phyloP scores from a whole-genome alignment of 345 rosid species.

The Gossypium stocksii region DNA sequence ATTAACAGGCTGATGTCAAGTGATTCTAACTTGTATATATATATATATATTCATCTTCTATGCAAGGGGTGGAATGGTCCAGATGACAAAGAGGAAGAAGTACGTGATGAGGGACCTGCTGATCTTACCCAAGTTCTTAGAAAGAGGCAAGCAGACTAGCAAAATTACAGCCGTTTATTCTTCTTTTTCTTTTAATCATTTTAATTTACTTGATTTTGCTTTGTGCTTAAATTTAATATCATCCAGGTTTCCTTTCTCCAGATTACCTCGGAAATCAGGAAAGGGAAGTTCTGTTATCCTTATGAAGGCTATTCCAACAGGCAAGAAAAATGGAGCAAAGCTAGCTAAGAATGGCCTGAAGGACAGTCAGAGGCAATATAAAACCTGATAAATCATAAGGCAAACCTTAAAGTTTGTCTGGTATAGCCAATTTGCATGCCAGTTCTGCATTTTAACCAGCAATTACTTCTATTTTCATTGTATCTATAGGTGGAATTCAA shows the following conservation, averaged over 20 bases:
- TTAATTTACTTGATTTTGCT: not conserved
- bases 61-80: conserved; percentile 32
- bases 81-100: conserved; percentile 25
- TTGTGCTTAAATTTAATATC: conserved; percentile 4
- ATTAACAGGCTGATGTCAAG: not conserved
- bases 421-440: not conserved
- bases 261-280: conserved; percentile 43
- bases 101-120: conserved; percentile 26
- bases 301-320: conserved; percentile 30
- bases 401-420: not conserved
- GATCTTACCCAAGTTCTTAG: conserved; percentile 31
- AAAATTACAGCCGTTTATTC: not conserved
- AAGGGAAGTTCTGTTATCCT: conserved; percentile 37
- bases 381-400: conserved; percentile 3
- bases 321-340: conserved; percentile 38
- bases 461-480: conserved; percentile 11
- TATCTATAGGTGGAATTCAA: not conserved
- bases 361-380: conserved; percentile 15
- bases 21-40: conserved; percentile 12
- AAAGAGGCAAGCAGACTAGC: conserved; percentile 40
- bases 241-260: conserved; percentile 26
- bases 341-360: conserved; percentile 17
- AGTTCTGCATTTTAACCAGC: not conserved
- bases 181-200: not conserved
- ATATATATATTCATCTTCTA: not conserved